These are phyloP conservation scores for Ganoderma sp. DNA, from an alignment of 1,284 basidiomycete species.

Conservation along the genomic window DNA sequence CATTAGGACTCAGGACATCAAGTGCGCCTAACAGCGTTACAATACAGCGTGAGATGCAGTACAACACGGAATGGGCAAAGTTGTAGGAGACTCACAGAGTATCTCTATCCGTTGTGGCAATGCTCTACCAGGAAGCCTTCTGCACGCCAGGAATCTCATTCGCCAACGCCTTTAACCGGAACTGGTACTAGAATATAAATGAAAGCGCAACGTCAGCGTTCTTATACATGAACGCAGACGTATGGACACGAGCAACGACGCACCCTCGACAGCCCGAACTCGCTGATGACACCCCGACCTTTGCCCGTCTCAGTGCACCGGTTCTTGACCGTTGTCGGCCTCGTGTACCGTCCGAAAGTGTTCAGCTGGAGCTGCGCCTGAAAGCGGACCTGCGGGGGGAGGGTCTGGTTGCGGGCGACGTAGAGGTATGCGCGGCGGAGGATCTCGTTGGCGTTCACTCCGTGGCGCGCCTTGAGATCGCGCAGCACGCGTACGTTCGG, in stretches of 20 bases:
- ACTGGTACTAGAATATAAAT: slow-evolving; percentile 72
- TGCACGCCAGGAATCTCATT: slow-evolving; percentile 86
- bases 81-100: slow-evolving; percentile 11
- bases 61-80: background rate
- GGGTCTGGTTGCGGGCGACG: slow-evolving; percentile 86
- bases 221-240: background rate
- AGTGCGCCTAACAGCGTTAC: background rate
- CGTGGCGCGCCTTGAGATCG: slow-evolving; percentile 77
- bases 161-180: slow-evolving; percentile 80
- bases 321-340: slow-evolving; percentile 87
- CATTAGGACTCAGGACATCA: background rate
- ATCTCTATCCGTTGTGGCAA: background rate
- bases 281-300: slow-evolving; percentile 85
- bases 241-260: slow-evolving; percentile 39
- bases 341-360: slow-evolving; percentile 82
- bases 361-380: slow-evolving; percentile 97
- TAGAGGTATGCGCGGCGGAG: slow-evolving; percentile 87
- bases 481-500: slow-evolving; percentile 67
- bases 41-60: background rate
- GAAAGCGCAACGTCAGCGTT: background rate
- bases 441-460: slow-evolving; percentile 77
- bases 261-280: slow-evolving; percentile 90
- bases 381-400: slow-evolving; percentile 87
- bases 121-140: slow-evolving; percentile 82
- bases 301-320: slow-evolving; percentile 85